phyloP scores from a whole-genome alignment of 108 stramenopile genomes.

The Fragilaria crotonensis region DNA sequence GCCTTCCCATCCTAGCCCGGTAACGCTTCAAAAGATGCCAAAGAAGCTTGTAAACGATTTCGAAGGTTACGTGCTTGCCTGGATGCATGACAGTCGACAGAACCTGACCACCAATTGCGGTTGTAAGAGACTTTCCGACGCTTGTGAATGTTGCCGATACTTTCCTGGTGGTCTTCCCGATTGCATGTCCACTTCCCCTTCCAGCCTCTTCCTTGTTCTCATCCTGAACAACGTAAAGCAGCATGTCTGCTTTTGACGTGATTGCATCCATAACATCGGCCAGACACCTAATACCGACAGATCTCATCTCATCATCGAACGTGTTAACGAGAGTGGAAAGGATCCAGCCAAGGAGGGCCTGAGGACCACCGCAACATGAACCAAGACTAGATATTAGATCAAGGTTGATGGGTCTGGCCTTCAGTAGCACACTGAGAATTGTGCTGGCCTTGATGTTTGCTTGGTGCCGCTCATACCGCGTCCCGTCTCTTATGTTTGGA shows the following conservation, averaged over 20 bases:
- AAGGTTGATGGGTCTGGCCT: slow-evolving; percentile 20
- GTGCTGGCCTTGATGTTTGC: slow-evolving; percentile 17
- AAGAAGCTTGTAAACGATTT: slow-evolving; percentile 61
- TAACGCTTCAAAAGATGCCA: slow-evolving; percentile 78
- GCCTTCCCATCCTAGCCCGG: slow-evolving; percentile 34
- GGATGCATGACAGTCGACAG: no score
- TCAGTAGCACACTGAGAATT: slow-evolving; percentile 28
- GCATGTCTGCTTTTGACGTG: slow-evolving; percentile 1
- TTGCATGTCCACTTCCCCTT: no score
- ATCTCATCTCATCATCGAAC: slow-evolving; percentile 50
- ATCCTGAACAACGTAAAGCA: no score
- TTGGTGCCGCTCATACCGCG: slow-evolving; percentile 6
- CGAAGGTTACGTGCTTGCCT: no score
- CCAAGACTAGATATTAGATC: slow-evolving; percentile 36
- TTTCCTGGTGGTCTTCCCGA: no score
- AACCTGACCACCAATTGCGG: no score
- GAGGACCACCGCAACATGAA: slow-evolving; percentile 37
- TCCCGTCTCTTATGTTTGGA: background rate
- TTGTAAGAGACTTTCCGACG: no score
- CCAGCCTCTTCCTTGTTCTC: no score
- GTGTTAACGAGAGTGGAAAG: slow-evolving; percentile 63
- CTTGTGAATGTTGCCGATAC: no score
- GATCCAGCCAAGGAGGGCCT: slow-evolving; percentile 59
- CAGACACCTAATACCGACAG: slow-evolving; percentile 59
- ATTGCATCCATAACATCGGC: slow-evolving; percentile 36